phyloP scores from a whole-genome alignment of 2,329 filamentous ascomycete species.

The Microsporum audouinii region DNA sequence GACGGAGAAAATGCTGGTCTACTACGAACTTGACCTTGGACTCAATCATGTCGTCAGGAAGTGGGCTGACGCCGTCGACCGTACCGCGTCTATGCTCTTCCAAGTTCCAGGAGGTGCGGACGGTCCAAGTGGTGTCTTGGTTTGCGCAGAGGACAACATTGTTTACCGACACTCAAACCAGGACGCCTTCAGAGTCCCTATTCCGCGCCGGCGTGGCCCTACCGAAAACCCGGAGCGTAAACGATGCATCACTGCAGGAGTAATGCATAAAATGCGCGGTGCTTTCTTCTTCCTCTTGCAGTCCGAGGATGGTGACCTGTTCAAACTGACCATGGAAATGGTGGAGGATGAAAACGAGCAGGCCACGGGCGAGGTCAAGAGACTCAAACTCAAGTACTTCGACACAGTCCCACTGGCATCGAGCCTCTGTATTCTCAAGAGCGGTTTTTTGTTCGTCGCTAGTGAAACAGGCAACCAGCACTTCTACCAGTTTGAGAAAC shows the following conservation, averaged over 20 bases:
- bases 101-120: conserved; percentile 90
- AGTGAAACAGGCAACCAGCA: conserved; percentile 87
- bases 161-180: conserved; percentile 97
- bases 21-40: conserved; percentile 94
- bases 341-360: conserved; percentile 67
- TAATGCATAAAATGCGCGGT: conserved; percentile 95
- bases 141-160: conserved; percentile 88
- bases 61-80: conserved; percentile 89
- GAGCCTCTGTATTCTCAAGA: conserved; percentile 84
- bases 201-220: conserved; percentile 73
- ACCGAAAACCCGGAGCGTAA: conserved; percentile 90
- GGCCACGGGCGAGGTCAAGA: conserved; percentile 66
- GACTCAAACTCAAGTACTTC: conserved; percentile 92
- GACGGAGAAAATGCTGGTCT: conserved; percentile 81
- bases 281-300: conserved; percentile 97
- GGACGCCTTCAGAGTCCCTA: conserved; percentile 74
- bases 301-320: conserved; percentile 93
- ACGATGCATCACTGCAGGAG: conserved; percentile 72
- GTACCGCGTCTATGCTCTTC: conserved; percentile 79
- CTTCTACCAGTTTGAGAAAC: conserved; percentile 94
- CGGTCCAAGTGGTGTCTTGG: conserved; percentile 86
- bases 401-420: conserved; percentile 86
- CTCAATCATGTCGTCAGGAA: conserved; percentile 94
- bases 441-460: conserved; percentile 85
- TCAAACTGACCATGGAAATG: conserved; percentile 93